Evolutionary conservation across 306 rosid species (phyloP), one percentile per base, ranked within the genome.

Genomic region (Castanea mollissima): DNA sequence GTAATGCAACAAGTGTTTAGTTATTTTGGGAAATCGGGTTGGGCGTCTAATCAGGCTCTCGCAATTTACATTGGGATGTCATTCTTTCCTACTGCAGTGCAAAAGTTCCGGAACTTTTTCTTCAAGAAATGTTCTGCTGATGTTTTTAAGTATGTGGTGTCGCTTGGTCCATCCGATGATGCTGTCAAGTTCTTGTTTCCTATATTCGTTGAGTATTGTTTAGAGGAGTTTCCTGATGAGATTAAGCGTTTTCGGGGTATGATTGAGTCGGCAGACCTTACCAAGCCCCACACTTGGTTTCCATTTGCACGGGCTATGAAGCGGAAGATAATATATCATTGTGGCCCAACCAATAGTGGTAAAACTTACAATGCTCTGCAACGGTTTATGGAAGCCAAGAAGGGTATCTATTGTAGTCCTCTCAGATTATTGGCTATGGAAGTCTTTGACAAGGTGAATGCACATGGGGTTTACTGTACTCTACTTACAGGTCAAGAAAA

Each of bases 281-380:
- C 95, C 0, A 87, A 90, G 82, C 99, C 97, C 10, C 93, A 90
- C 75, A 87, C 97, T 9, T 94, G 98, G 97, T 94, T 92, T 80
- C 98, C 98, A 0, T 94, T 94, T 11, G 98, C 98, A 0, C 86
- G 97, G 79, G 97, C 95, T 0, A 94, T 94, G 99, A 94, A 89
- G 76, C 89, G 97, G 32, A 94, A 92, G 87, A 91, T 94, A 76
- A 55, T 94, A 74, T 94, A 92, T 82, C 99, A 94, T 69, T 92
- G 97, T 74, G 99, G 99, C 32, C 99, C 99, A 11, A 94, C 97
- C n/a, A 94, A 92, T 76, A 94, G 46, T 0, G 46, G 46, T 38
- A 38, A 38, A 7, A 38, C 46, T 38, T 38, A 38, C 46, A 38
- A 38, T 38, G 46, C 46, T 38, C 46, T 38, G 46, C 46, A 38